Base-by-base conservation (phyloP, 1,284 basidiomycete species). In the Trametes versicolor region DNA sequence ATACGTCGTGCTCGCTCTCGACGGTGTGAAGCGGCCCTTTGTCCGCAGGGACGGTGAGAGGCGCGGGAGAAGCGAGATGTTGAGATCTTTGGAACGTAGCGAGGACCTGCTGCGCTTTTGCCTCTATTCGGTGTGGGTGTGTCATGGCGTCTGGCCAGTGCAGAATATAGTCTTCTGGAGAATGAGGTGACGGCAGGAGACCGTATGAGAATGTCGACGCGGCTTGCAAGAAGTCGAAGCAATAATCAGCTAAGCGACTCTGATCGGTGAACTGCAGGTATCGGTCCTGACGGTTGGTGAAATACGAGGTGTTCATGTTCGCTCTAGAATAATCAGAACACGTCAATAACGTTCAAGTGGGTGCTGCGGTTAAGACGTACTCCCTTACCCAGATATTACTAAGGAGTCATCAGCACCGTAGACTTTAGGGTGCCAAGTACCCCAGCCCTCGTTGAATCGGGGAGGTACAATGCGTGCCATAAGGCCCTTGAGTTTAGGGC, bases 391-490 rank as follows among this genome's bases (percentile, higher is more conserved):
- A 73, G 90, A 95, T 68, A 99, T 90, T 75, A 99, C 88, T 43
- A 99, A 86, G 62, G 96, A 89, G 75, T 98, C 90, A 75, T 99
- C 98, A 0, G 88, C 91, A 19, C 95, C 95, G 74, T 99, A 99
- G 64, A 97, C 87, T 79, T 99, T 99, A 25, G 96, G 93, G 76
- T 99, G 98, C 94, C 97, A 98, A 4, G 97, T 93, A 0, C 98
- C 97, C 92, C 95, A 99, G 0, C 97, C 98, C 80, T 99, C 98
- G 74, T 99, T 97, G 78, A 96, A 98, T 50, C 98, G 84, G 56
- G 94, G 92, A 2, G 98, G 98, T 1, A 99, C 88, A 25, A 97
- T 66, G 64, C 84, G 86, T 48, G 94, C 89, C 75, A 94, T 81
- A 39, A 93, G 70, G 0, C 93, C 91, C 27, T 88, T 84, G 36